Evolutionary conservation across 805 yeast species (phyloP).

Genomic region (Yarrowia sp.): DNA sequence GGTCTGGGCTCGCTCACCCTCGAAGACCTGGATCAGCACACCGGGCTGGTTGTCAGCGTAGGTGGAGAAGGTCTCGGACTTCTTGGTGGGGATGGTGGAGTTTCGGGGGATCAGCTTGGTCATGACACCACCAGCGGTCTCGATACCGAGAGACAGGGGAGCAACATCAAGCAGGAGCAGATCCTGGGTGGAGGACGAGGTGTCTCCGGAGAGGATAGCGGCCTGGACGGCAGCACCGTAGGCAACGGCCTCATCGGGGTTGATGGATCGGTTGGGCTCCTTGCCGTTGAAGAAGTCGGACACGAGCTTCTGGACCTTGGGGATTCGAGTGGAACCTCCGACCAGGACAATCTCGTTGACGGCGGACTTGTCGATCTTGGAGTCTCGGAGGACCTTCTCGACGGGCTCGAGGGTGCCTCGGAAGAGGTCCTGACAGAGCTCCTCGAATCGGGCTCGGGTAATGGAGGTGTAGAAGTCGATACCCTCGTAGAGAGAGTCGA

Average conservation of each 20-base stretch:
- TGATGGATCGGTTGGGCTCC: slow-evolving; percentile 93
- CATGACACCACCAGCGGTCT: slow-evolving; percentile 99
- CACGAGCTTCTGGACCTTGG: slow-evolving; percentile 92
- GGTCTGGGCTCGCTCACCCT: slow-evolving; percentile 97
- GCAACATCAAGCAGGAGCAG: slow-evolving; percentile 93
- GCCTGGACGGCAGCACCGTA: slow-evolving; percentile 99
- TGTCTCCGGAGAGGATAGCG: slow-evolving; percentile 93
- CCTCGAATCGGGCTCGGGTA: slow-evolving; percentile 98
- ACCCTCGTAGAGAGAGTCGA: slow-evolving; percentile 93
- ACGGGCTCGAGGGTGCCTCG: slow-evolving; percentile 93
- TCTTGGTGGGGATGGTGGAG: slow-evolving; percentile 96
- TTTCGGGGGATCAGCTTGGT: slow-evolving; percentile 97
- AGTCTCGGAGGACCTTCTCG: slow-evolving; percentile 88
- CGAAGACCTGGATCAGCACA: slow-evolving; percentile 94
- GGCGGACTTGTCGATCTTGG: slow-evolving; percentile 84
- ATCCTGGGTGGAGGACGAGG: slow-evolving; percentile 94
- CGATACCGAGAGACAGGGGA: slow-evolving; percentile 95
- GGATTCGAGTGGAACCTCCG: slow-evolving; percentile 98
- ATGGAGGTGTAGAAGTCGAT: slow-evolving; percentile 92
- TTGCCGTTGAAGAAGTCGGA: slow-evolving; percentile 97
- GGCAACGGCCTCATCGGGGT: slow-evolving; percentile 99
- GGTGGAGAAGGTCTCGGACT: slow-evolving; percentile 94
- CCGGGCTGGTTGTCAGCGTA: slow-evolving; percentile 98
- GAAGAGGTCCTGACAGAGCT: slow-evolving; percentile 89
- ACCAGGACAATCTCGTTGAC: slow-evolving; percentile 91